phyloP scores from a whole-genome alignment of 2,329 filamentous ascomycete species.

The Talaromyces sp. region DNA sequence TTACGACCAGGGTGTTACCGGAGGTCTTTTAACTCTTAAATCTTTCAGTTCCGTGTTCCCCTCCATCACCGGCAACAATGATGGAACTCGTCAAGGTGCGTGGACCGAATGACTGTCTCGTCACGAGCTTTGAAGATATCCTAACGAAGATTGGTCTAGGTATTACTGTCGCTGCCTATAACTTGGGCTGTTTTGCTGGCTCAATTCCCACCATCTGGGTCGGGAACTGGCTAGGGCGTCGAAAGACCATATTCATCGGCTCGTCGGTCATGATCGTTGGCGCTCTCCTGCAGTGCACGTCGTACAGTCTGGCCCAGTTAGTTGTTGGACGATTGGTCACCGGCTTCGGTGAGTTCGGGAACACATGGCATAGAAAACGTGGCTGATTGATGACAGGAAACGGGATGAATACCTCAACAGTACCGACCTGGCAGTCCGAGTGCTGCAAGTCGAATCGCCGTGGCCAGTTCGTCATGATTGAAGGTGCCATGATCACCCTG shows the following conservation, averaged over 20 bases:
- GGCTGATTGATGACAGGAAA: constrained; percentile 26
- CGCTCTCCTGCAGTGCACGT: constrained; percentile 43
- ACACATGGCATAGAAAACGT: no score
- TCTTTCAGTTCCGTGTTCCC: constrained; percentile 55
- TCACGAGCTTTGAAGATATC: background rate
- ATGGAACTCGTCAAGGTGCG: no score
- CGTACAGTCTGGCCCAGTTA: constrained; percentile 44
- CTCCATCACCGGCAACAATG: constrained; percentile 28
- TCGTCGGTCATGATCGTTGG: constrained; percentile 47
- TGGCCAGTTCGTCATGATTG: constrained; percentile 50
- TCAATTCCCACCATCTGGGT: constrained; percentile 47
- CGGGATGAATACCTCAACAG: constrained; percentile 48
- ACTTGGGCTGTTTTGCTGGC: constrained; percentile 46
- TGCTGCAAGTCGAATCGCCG: constrained; percentile 47
- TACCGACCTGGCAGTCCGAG: constrained; percentile 49
- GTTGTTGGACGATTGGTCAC: constrained; percentile 50
- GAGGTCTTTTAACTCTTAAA: constrained; percentile 64
- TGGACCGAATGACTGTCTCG: background rate
- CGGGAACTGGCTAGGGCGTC: constrained; percentile 49
- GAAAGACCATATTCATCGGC: constrained; percentile 45
- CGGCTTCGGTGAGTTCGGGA: constrained; percentile 32
- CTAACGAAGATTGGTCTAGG: constrained; percentile 16
- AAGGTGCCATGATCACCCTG: constrained; percentile 48
- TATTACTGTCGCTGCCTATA: constrained; percentile 40
- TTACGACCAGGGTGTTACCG: constrained; percentile 72